Percentiles rank a stretch among this genome's conserved stretches.
phyloP scores from a whole-genome alignment of 495 filamentous ascomycete species.

The Podospora conica region DNA sequence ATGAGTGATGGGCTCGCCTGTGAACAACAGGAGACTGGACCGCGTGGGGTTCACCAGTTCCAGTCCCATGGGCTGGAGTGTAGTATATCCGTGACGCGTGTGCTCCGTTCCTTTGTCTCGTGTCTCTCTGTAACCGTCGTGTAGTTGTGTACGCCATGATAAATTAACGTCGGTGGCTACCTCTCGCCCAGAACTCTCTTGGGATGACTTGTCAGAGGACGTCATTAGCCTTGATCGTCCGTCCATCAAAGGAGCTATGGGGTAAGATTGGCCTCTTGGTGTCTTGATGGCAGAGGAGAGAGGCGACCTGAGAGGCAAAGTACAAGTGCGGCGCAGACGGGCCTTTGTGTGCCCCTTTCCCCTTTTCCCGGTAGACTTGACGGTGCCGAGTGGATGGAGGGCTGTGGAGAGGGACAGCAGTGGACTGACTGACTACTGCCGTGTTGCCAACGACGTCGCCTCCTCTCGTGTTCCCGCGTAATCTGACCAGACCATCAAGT shows the following conservation, averaged over 20 bases:
- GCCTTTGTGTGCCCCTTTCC: not conserved
- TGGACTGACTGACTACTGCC: not conserved
- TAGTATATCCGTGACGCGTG: not conserved
- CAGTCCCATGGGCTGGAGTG: not conserved
- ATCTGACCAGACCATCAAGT: not conserved
- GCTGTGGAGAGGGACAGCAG: not conserved
- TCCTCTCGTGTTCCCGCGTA: not conserved
- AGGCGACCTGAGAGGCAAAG: not conserved
- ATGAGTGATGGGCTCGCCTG: not conserved
- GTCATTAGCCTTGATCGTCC: not conserved
- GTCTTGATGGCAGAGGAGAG: not conserved
- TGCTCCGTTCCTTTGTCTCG: not conserved
- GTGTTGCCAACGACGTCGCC: not conserved
- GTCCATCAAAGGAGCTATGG: not conserved
- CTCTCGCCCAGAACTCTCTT: not conserved
- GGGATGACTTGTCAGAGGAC: not conserved
- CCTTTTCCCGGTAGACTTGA: not conserved
- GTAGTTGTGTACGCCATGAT: not conserved
- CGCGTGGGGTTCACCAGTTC: not conserved
- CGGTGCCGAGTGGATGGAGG: not conserved
- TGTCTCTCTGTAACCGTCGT: not conserved
- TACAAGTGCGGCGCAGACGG: not conserved
- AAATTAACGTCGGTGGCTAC: not conserved
- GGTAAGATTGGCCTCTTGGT: not conserved
- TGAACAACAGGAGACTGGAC: not conserved